Base-by-base conservation (phyloP, 306 rosid species). In the Quercus wislizeni region DNA sequence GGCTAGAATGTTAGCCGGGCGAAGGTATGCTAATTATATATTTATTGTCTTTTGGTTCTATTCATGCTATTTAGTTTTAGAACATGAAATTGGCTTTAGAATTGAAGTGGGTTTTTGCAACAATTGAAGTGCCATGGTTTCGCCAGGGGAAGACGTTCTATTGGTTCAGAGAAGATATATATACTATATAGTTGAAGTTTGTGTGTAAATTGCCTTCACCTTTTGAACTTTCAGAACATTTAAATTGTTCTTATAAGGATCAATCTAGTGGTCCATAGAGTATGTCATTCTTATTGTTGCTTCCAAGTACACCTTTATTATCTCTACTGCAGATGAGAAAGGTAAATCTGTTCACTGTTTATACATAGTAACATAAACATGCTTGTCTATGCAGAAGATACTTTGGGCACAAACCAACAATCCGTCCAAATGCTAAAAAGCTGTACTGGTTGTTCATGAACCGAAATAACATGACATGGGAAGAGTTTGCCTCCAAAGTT, bases 1-100 rank as follows among this genome's bases (percentile, higher is more conserved):
- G 98, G 98, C 98, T 20, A 91, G 84, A 87, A 94, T 94, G 58
- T 84, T 94, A 78, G 97, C 98, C 28, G 98, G 98, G 76, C 80
- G 95, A 73, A 94, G 98, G 98, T 89, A 83, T 73, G 76, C 20
- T 73, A 15, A 18, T 69, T 23, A 52, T 65, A 41, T 68, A 11
- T 4, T 52, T 52, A 11, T 51, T 14, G 57, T 33, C 35, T 70
- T 7, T 15, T 6, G 30, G 63, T 6, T 65, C 19, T 31, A 2
- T 41, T 41, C 49, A 18, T 31, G 15, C 25, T 12, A 23, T 61
- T 61, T 65, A 31, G 71, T 65, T 17, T 65, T 30, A 15, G 33
- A 62, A 63, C 9, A 12, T 6, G 21, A 64, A 64, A 13, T 20
- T 41, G 27, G 8, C 63, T 1, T 20, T 20, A 57, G 28, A 57